phyloP scores from a whole-genome alignment of 2,329 filamentous ascomycete genomes.

The Balansia obtecta region DNA sequence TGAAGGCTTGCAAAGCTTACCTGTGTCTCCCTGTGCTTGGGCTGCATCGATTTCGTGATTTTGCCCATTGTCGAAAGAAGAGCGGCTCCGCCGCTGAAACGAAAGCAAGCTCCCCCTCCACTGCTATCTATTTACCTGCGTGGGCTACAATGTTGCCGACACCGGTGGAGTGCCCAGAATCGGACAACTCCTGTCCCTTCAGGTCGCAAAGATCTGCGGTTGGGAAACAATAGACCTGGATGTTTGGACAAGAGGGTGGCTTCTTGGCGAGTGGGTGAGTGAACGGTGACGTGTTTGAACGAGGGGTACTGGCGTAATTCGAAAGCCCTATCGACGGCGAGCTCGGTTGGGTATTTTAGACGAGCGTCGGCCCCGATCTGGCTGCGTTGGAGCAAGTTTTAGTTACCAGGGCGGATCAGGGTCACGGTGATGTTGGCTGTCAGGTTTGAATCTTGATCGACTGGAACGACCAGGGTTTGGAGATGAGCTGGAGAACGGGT shows the following conservation, averaged over 20 bases:
- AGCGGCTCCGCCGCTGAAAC: constrained; percentile 46
- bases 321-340: not conserved
- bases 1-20: constrained; percentile 29
- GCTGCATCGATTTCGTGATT: constrained; percentile 54
- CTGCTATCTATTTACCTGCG: constrained; percentile 30
- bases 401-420: not conserved
- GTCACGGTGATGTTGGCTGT: constrained; percentile 2
- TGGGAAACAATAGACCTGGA: not conserved
- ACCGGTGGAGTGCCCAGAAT: constrained; percentile 19
- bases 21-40: constrained; percentile 55
- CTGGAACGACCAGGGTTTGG: constrained; percentile 7
- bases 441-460: constrained; percentile 1
- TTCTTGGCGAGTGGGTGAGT: not conserved
- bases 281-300: not conserved
- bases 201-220: not conserved
- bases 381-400: not conserved
- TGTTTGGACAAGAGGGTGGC: not conserved
- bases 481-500: constrained; percentile 22
- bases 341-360: not conserved
- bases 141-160: constrained; percentile 27
- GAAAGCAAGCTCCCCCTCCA: constrained; percentile 41
- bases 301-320: not conserved
- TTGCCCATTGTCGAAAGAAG: constrained; percentile 49
- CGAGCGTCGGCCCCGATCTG: not conserved
- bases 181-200: constrained; percentile 17